phyloP scores from a whole-genome alignment of 495 filamentous ascomycete genomes.

The Aspergillus hancockii region DNA sequence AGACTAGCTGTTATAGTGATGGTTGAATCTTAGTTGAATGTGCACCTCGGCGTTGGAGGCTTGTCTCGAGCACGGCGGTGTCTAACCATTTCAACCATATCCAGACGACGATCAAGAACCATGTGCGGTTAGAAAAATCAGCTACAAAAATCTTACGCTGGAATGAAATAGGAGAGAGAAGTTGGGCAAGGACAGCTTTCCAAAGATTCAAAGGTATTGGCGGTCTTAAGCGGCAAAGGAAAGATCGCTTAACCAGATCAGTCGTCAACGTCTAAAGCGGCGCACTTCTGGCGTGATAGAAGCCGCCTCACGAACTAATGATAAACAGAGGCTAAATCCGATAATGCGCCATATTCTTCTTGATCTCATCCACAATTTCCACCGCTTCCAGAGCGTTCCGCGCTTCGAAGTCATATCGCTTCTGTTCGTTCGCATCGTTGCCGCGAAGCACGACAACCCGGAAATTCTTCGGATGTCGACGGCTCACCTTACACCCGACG shows the following conservation, averaged over 20 bases:
- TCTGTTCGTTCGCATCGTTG: conserved; percentile 68
- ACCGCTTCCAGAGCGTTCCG: conserved; percentile 74
- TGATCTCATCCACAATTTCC: conserved; percentile 88
- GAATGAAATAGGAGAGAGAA: no score
- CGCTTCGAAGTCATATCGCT: conserved; percentile 96
- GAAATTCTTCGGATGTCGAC: conserved; percentile 89
- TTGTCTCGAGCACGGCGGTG: no score
- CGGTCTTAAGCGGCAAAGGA: neutral
- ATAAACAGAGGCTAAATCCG: conserved; percentile 30
- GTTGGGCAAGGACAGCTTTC: no score
- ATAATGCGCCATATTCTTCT: conserved; percentile 57
- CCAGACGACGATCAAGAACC: neutral
- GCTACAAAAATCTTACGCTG: neutral
- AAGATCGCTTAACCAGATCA: neutral
- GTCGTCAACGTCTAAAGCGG: conserved; percentile 1
- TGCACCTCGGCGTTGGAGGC: no score
- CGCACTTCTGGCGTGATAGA: no score
- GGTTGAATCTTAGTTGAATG: no score
- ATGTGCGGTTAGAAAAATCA: neutral
- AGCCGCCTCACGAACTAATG: conserved; percentile 1
- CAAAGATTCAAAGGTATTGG: neutral
- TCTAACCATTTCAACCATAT: no score
- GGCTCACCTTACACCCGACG: conserved; percentile 87
- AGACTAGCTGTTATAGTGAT: no score
- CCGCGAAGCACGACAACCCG: conserved; percentile 81